Evolutionary conservation across 2,329 filamentous ascomycete species (phyloP), one percentile per base, ranked within the genome.

Genomic region (Blastomyces parvus): DNA sequence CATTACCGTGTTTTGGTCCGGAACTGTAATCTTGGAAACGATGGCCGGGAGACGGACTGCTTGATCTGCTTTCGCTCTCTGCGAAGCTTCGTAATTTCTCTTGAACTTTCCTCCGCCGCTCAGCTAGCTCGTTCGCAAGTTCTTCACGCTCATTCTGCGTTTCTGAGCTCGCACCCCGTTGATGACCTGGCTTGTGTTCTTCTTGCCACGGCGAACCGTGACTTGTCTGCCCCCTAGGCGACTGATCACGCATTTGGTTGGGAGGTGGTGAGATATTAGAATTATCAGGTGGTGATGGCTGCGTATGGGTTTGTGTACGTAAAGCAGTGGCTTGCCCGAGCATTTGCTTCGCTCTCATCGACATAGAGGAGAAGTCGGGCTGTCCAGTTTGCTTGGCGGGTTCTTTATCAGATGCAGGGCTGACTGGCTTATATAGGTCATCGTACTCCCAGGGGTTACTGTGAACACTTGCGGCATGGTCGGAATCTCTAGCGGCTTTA

Each of bases 371-470:
- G 22, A 69, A 66, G 14, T 66, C 66, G 11, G 63, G 52, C n/a
- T 64, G 59, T 2, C 11, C 46, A 6, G 50, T 50, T 25, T 68
- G 66, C n/a, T 65, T 63, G 7, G 67, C 64, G 19, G 65, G 55
- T 22, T 63, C n/a, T 36, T 69, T 67, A 40, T 67, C 64, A 42
- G 36, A 42, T 36, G 30, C 36, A 13, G 64, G 53, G 14, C 59
- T 66, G 38, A 60, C 62, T 44, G 58, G 60, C 14, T 77, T 76
- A 55, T 80, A 77, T 50, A 80, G 71, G 46, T 82, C 81, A 61
- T 83, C 81, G 38, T 82, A 72, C 68, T 83, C 81, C 80, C 80
- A 84, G 1, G 81, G 80, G 66, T 83, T 83, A 2, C 81, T 83
- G 62, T 79, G 77, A 40, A 77, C 81, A 68, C 80, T 80, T 48